These are phyloP conservation scores for Mortierella sp. DNA, from an alignment of 371 early-diverging fungal genomes.

Conservation along the genomic window DNA sequence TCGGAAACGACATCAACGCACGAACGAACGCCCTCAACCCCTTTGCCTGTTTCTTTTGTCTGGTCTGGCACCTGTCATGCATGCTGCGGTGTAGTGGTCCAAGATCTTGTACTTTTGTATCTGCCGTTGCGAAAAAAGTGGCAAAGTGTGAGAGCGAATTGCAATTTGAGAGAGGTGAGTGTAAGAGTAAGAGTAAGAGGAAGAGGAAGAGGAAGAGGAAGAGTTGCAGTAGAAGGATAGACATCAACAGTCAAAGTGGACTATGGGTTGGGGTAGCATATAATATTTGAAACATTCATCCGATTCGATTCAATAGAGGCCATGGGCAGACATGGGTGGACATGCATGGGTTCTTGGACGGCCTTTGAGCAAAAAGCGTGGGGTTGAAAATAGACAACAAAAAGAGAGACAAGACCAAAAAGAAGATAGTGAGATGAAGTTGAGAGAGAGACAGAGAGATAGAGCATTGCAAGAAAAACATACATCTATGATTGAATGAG, in stretches of 20 bases:
- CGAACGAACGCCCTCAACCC: background rate
- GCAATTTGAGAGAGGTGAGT: background rate
- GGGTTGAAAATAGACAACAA: constrained; percentile 10
- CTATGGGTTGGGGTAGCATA: background rate
- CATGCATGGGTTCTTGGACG: background rate
- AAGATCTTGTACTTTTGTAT: background rate
- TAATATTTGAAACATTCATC: background rate
- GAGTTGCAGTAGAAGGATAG: background rate
- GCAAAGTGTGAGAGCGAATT: background rate
- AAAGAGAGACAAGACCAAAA: background rate
- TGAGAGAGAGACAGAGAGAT: background rate
- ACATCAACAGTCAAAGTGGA: background rate
- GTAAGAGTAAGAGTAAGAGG: background rate
- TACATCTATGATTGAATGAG: constrained; percentile 3
- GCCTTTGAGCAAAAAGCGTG: constrained; percentile 4
- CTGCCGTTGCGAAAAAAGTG: background rate
- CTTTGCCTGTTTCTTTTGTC: background rate
- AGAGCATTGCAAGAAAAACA: background rate
- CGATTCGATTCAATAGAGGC: background rate
- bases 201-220: background rate
- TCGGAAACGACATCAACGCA: background rate
- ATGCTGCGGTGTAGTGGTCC: background rate
- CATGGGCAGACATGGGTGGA: background rate
- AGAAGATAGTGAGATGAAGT: background rate
- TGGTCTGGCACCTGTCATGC: background rate